These are phyloP conservation scores for Candida orba DNA, from an alignment of 805 yeast genomes.

Conservation along the genomic window DNA sequence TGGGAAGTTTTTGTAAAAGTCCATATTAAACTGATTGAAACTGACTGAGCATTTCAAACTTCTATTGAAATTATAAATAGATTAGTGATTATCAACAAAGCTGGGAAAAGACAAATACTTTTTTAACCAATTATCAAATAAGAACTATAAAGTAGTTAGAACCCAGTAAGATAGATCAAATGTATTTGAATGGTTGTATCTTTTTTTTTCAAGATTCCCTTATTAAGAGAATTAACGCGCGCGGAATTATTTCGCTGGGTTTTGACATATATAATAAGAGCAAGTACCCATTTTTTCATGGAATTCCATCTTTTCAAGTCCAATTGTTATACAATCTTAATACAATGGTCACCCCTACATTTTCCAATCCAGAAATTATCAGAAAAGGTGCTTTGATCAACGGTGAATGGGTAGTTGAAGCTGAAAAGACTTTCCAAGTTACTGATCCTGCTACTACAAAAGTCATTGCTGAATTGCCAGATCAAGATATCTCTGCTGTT, in stretches of 20 bases:
- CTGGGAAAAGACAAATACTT: too few species aligned
- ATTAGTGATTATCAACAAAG: too few species aligned
- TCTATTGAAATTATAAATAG: too few species aligned
- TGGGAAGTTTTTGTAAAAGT: constrained; percentile 35
- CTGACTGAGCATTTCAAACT: too few species aligned
- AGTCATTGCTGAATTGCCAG: constrained; percentile 51
- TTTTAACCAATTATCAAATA: too few species aligned
- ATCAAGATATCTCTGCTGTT: constrained; percentile 51
- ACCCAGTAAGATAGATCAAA: too few species aligned
- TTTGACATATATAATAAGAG: not conserved
- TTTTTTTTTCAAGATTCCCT: too few species aligned
- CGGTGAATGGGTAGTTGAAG: constrained; percentile 60
- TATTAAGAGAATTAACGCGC: not conserved
- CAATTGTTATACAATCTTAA: too few species aligned
- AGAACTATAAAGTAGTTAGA: too few species aligned
- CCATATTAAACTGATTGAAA: constrained; percentile 23
- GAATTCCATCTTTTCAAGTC: not conserved
- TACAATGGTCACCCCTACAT: constrained; percentile 18
- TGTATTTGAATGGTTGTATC: too few species aligned
- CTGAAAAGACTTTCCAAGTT: constrained; percentile 48
- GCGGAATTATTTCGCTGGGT: not conserved
- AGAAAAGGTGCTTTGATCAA: constrained; percentile 58
- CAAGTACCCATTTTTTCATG: not conserved
- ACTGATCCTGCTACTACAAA: constrained; percentile 69
- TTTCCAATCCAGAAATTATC: constrained; percentile 45